Evolutionary conservation across 768 basidiomycete genomes (phyloP), one percentile per base, ranked within the genome.

Genomic region (Boletus coccyginus): DNA sequence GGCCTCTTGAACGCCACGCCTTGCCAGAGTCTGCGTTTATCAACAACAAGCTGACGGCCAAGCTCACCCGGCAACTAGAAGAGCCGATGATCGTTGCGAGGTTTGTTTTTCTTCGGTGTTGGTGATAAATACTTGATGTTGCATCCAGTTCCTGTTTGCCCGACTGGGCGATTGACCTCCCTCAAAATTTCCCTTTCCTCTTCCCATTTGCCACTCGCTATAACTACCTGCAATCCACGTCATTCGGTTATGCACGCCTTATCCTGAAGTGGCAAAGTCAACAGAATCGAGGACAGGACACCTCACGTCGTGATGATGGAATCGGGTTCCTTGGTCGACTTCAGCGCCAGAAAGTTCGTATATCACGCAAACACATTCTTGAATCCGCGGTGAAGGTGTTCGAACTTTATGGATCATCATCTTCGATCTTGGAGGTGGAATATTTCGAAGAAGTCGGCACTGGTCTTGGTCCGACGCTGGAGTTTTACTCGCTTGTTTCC

Each of bases 401-500:
- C 61, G 94, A 96, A 68, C 83, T 98, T 48, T 99, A 98, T 64
- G 97, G 97, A 1, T 92, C 92, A 0, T 94, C 92, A 3, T 91
- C 90, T 5, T 94, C 94, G 0, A 85, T 98, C 21, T 81, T 99
- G 41, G 97, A 99, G 70, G 94, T 98, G 49, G 95, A 99, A 75
- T 98, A 98, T 75, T 98, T 98, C 66, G 94, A 97, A 67, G 97
- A 99, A 77, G 95, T 98, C 46, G 97, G 97, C 19, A 98, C 96
- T 9, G 97, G 97, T 19, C 77, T 99, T 12, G 97, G 97, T 3
- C 97, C 97, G 8, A 98, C 97, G 27, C 80, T 98, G 24, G 97
- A 99, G 74, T 99, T 99, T 75, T 99, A 98, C 72, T 91, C 95
- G n/a, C 75, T 98, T 48, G 97, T 94, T 9, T 96, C 92, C 42